Percentiles rank a stretch among this genome's conserved stretches.
Evolutionary conservation across 2,329 filamentous ascomycete species (phyloP).

Genomic region (Nothophoma quercina): DNA sequence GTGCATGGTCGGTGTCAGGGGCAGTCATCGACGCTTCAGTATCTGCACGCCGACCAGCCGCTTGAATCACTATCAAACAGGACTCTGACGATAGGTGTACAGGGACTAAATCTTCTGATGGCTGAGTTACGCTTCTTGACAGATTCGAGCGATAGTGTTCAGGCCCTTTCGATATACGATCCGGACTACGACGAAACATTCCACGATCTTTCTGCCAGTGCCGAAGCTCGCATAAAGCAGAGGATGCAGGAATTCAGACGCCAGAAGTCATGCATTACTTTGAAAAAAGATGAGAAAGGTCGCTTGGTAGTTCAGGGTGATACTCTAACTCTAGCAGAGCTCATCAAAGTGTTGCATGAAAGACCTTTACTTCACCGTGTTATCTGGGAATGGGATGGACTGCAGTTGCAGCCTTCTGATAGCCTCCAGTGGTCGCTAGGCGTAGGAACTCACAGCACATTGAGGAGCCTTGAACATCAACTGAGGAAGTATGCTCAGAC

Average conservation of each 20-base stretch:
- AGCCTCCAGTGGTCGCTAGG: background rate
- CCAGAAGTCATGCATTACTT: background rate
- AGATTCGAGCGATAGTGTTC: background rate
- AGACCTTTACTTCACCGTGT: background rate
- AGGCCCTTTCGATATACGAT: background rate
- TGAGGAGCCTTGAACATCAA: background rate
- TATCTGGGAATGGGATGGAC: constrained; percentile 7
- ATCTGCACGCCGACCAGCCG: background rate
- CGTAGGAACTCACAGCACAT: background rate
- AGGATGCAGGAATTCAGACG: background rate
- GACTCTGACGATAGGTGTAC: background rate
- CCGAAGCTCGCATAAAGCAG: background rate
- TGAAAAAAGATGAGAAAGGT: background rate
- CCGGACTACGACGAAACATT: background rate
- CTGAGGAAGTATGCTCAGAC: background rate
- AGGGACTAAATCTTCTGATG: background rate
- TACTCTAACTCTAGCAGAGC: background rate
- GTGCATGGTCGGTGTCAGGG: background rate
- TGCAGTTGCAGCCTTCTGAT: background rate
- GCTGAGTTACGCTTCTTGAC: background rate
- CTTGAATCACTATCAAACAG: accelerated
- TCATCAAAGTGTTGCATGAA: background rate
- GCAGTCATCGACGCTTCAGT: background rate
- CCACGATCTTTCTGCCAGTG: background rate
- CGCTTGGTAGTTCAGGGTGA: background rate